Conservation (phyloP, 495 filamentous ascomycete species). For the Hyaloscypha variabilis region DNA sequence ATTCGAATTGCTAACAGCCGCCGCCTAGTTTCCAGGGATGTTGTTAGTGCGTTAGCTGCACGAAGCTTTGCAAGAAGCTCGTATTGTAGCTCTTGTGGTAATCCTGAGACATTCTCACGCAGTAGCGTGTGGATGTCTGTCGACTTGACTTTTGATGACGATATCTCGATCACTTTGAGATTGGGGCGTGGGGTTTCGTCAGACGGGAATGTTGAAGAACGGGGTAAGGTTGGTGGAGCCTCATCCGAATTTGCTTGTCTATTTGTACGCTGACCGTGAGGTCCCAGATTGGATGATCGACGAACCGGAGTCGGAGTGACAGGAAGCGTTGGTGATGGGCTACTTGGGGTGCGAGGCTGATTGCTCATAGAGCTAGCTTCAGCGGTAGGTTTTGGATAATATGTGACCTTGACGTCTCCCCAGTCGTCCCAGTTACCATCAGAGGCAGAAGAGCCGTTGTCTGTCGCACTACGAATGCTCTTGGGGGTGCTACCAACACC, state of each 20-base stretch:
- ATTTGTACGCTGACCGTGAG: constrained; percentile 28
- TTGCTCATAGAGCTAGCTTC: constrained; percentile 26
- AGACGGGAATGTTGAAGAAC: constrained; percentile 28
- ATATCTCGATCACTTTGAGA: constrained; percentile 69
- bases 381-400: constrained; percentile 54
- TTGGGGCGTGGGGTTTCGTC: constrained; percentile 57
- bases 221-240: constrained; percentile 19
- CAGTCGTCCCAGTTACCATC: constrained; percentile 62
- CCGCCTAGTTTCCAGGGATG: constrained; percentile 66
- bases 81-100: constrained; percentile 76
- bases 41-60: constrained; percentile 73
- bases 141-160: constrained; percentile 62
- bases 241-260: constrained; percentile 29
- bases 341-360: constrained; percentile 9
- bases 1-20: constrained; percentile 80
- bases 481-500: constrained; percentile 32
- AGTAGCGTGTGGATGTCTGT: constrained; percentile 69
- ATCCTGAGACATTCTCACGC: constrained; percentile 58
- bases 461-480: constrained; percentile 17
- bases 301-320: constrained; percentile 56
- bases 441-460: not conserved
- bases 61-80: constrained; percentile 85
- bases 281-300: constrained; percentile 37
- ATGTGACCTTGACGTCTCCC: constrained; percentile 65
- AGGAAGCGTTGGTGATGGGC: constrained; percentile 33